A percentile compares a stretch with the other conserved stretches of the same genome.
Evolutionary conservation across 768 basidiomycete genomes (phyloP).

Genomic region (Heimioporus sp.): DNA sequence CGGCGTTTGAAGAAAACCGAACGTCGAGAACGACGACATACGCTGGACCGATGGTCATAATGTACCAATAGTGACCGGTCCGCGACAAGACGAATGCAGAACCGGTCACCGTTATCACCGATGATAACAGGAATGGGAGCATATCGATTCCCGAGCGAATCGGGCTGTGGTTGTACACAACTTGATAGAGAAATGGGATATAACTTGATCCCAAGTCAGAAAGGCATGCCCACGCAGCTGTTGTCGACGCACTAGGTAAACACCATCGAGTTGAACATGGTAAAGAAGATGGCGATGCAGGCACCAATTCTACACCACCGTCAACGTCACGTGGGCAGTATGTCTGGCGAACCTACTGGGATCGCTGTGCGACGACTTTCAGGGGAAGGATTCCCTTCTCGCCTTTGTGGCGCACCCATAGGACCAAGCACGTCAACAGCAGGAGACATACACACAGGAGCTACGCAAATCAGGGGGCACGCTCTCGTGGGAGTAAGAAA

Average conservation of each 20-base stretch:
- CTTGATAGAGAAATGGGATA: constrained; percentile 21
- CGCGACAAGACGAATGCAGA: constrained; percentile 10
- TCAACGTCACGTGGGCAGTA: background rate
- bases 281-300: constrained; percentile 9
- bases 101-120: constrained; percentile 6
- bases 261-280: constrained; percentile 11
- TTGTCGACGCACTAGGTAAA: constrained; percentile 4
- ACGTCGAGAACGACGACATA: background rate
- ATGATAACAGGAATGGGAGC: constrained; percentile 17
- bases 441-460: constrained; percentile 8
- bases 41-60: constrained; percentile 12
- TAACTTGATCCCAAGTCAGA: constrained; percentile 5
- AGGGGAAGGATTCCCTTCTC: constrained; percentile 8
- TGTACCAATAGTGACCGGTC: constrained; percentile 12
- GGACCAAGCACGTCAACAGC: constrained; percentile 1
- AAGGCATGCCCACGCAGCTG: background rate
- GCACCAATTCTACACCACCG: constrained; percentile 1
- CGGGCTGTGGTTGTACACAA: constrained; percentile 14
- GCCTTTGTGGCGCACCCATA: constrained; percentile 11
- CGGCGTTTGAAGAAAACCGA: background rate
- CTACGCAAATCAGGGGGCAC: background rate
- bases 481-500: background rate
- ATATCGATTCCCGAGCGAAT: constrained; percentile 21
- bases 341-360: constrained; percentile 2
- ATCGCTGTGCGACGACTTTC: constrained; percentile 4